Base-by-base conservation (phyloP, 2,329 filamentous ascomycete species). In the Penicillium sp. region DNA sequence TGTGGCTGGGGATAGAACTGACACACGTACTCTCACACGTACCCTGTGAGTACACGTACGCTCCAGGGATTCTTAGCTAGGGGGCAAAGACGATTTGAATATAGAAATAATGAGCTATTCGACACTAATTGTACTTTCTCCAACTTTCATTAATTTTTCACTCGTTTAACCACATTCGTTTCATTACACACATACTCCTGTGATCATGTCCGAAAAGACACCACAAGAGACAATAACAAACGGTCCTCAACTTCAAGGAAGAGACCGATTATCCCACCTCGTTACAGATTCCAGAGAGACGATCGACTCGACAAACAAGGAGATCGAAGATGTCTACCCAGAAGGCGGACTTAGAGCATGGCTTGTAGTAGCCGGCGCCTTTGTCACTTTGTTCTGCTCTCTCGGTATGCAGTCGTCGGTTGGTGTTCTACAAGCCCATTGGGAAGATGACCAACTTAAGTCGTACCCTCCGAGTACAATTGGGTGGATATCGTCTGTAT, bases 361-460 rank as follows among this genome's bases (percentile, higher is more conserved):
- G 50, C 40, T 52, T 10, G 50, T 52, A 21, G 50, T 52, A 24
- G 42, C 18, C 19, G 50, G 50, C 1, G 23, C 33, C 14, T 52
- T 45, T 33, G 31, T 39, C 24, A 52, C 24, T 21, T 11, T 45
- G 11, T 29, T 33, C 33, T 45, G 42, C 33, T 45, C 47, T 14
- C 26, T 47, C 16, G 42, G 43, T 9, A 47, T 52, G 50, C 24
- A 29, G 13, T 29, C 24, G 2, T 29, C 42, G 11, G 70, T 78
- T 48, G 83, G 83, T 8, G 73, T 81, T 14, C 86, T 86, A 59
- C 82, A 86, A 62, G 77, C 79, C 42, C 28, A 45, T 23, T 45
- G 42, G 42, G 42, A 6, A n/a, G 28, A 31, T 10, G 9, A 45
- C 11, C 42, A 45, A 14, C 42, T 45, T 19, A n/a, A 31, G 14